Evolutionary conservation across 192 early-diverging fungal species (phyloP), one percentile per base, ranked within the genome.

Genomic region (Gigaspora rosea): DNA sequence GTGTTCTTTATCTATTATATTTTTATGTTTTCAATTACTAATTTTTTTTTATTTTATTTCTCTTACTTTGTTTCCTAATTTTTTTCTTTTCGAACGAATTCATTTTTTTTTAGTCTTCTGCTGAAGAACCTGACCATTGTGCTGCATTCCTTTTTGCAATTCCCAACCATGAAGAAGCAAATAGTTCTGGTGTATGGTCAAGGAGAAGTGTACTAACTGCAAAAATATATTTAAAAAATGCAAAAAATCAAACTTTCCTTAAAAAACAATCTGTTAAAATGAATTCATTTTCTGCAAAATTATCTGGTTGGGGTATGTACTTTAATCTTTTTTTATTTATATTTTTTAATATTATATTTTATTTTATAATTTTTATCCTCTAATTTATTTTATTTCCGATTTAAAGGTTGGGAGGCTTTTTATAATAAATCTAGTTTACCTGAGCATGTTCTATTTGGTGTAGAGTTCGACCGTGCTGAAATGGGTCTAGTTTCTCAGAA

Each of bases 291-390:
- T 65, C 59, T 18, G 27, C 62, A 41, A 75, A 75, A 65, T 62
- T 65, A 64, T 65, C 74, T 16, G 62, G 74, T 20, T 75, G 74
- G 74, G 74, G 74, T 75, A 75, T 49, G 12, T 64, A 22, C 10
- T 35, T 58, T 13, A 12, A 5, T 51, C n/a, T n/a, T 32, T 8
- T 3, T 16, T 71, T 7, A 2, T 11, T 11, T 32, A 68, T 36
- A 8, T 73, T 13, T 73, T 13, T 73, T 13, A 32, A 33, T 27
- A 27, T 27, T 27, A 27, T 27, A 27, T 27, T 27, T 27, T 27
- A 27, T 27, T 27, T 27, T 27, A 27, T 27, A 27, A 27, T 27
- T 27, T 27, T 27, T 27, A 12, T n/a, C 11, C 47, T 20, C 56
- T 61, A 59, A 61, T 48, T 74, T 20, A 8, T 0, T 16, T 10